Percentiles rank a stretch among this genome's conserved stretches.
These are phyloP conservation scores for Fistulifera pelliculosa DNA, from an alignment of 108 stramenopile genomes.

Conservation along the genomic window DNA sequence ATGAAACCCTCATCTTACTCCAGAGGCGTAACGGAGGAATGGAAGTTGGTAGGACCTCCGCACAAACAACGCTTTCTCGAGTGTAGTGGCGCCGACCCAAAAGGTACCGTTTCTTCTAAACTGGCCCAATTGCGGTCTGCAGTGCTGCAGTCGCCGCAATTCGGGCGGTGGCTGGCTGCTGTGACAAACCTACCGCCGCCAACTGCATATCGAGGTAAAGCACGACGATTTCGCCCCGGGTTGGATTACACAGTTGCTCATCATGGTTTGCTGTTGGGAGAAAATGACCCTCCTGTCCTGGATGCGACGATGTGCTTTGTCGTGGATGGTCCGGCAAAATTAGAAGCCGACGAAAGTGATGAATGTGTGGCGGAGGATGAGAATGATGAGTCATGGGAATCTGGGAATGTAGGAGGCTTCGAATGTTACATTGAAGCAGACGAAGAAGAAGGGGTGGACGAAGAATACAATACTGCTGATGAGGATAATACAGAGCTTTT, in stretches of 20 bases:
- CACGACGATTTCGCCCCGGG: slow-evolving; percentile 91
- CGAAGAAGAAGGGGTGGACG: slow-evolving; percentile 54
- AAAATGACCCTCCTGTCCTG: slow-evolving; percentile 53
- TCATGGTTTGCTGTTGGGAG: slow-evolving; percentile 51
- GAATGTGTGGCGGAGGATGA: slow-evolving; percentile 14
- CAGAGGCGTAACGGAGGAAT: slow-evolving; percentile 50
- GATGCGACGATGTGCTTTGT: slow-evolving; percentile 85
- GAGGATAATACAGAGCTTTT: slow-evolving; percentile 88
- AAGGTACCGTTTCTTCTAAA: slow-evolving; percentile 18
- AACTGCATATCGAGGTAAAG: slow-evolving; percentile 48
- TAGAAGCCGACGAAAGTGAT: slow-evolving; percentile 14
- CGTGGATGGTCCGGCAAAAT: slow-evolving; percentile 50
- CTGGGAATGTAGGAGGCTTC: slow-evolving; percentile 90
- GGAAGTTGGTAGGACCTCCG: slow-evolving; percentile 85
- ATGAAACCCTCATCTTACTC: slow-evolving; percentile 51
- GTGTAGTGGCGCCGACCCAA: slow-evolving; percentile 14
- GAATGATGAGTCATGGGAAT: slow-evolving; percentile 72
- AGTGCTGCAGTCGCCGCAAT: slow-evolving; percentile 50
- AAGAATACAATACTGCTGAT: slow-evolving; percentile 58
- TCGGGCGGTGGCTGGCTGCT: slow-evolving; percentile 44
- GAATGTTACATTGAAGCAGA: slow-evolving; percentile 95
- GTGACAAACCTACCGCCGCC: slow-evolving; percentile 59
- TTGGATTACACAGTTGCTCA: slow-evolving; percentile 97
- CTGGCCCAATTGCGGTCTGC: slow-evolving; percentile 31
- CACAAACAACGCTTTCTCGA: slow-evolving; percentile 90